Evolutionary conservation across 1,284 basidiomycete genomes (phyloP).

Genomic region (Tylopilus orsonianus): DNA sequence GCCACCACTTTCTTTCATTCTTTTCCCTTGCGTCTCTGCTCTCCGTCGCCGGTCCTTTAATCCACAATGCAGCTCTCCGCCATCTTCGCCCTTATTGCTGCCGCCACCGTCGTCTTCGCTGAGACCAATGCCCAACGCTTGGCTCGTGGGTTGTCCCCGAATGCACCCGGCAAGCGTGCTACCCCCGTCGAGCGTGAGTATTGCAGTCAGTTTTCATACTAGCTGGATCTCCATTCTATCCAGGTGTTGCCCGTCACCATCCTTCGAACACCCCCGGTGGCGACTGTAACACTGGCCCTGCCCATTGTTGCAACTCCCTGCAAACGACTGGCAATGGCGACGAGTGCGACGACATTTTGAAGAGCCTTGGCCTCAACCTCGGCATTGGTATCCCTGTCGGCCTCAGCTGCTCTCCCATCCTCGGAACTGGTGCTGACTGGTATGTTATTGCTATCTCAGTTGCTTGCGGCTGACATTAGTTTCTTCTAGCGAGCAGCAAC

Average conservation of each 20-base stretch:
- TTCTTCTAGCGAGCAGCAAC: constrained; percentile 35
- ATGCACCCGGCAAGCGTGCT: constrained; percentile 30
- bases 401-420: constrained; percentile 43
- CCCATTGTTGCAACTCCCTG: constrained; percentile 43
- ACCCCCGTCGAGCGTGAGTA: constrained; percentile 22
- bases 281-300: constrained; percentile 38
- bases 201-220: neutral
- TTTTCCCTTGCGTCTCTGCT: neutral
- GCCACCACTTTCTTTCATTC: neutral
- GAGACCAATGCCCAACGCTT: constrained; percentile 54
- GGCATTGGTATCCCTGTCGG: neutral
- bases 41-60: neutral
- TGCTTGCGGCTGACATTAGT: neutral
- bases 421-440: constrained; percentile 37
- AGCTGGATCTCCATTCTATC: neutral
- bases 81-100: constrained; percentile 37
- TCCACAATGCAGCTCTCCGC: constrained; percentile 44
- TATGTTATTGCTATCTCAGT: constrained; percentile 11
- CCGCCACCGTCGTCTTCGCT: constrained; percentile 35
- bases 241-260: constrained; percentile 28
- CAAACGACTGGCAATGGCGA: constrained; percentile 4
- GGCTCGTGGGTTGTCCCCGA: constrained; percentile 46
- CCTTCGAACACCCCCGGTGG: constrained; percentile 33
- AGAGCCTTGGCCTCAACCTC: neutral
- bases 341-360: neutral